These are phyloP conservation scores for Jimgerdemannia lactiflua DNA, from an alignment of 192 early-diverging fungal species.

Conservation along the genomic window DNA sequence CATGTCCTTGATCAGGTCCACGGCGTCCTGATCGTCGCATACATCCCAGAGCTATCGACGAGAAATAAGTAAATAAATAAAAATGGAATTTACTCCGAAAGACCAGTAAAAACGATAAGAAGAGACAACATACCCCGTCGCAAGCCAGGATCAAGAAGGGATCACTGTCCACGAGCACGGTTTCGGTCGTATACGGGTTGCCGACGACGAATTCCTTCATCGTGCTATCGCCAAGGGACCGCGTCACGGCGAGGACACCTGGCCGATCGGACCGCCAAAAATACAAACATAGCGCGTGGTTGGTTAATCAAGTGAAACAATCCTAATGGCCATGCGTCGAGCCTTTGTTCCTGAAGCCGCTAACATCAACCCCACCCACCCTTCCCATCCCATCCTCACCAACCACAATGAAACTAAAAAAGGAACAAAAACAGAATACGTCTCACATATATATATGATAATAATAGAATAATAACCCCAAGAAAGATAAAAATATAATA, in stretches of 20 bases:
- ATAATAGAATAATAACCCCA: background rate
- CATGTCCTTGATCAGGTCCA: slow-evolving; percentile 80
- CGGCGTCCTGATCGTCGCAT: slow-evolving; percentile 90
- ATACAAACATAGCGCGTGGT: background rate
- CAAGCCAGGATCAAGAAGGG: slow-evolving; percentile 91
- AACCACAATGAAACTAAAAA: no score
- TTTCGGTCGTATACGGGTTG: slow-evolving; percentile 94
- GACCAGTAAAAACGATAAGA: background rate
- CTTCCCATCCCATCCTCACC: no score
- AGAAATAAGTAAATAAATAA: slow-evolving; percentile 6
- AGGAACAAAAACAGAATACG: background rate
- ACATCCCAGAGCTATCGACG: slow-evolving; percentile 90
- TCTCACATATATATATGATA: background rate
- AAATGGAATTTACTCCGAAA: background rate
- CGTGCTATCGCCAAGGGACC: slow-evolving; percentile 90
- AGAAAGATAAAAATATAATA: background rate
- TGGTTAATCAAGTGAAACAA: background rate
- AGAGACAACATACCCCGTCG: slow-evolving; percentile 75
- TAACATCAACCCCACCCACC: no score
- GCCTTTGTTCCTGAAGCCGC: no score
- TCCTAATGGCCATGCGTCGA: background rate
- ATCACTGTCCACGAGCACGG: slow-evolving; percentile 70
- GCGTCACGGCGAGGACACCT: slow-evolving; percentile 94
- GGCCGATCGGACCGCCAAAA: background rate
- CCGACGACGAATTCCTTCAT: slow-evolving; percentile 99